Evolutionary conservation across 148 eudicot species (phyloP).

Genomic region (Vaccinium corymbosum): DNA sequence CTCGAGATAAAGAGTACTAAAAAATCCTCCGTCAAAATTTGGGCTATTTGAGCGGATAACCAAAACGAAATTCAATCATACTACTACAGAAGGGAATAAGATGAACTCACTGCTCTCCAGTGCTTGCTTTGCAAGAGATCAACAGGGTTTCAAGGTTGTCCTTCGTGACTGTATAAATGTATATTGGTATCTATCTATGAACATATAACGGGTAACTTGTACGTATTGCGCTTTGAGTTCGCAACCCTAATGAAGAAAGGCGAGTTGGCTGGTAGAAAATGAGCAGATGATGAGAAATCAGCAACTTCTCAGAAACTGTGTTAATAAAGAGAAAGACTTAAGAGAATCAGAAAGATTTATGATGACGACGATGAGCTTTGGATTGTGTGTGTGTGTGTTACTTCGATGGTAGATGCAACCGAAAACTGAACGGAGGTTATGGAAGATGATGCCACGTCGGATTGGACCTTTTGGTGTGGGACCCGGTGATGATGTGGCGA

Average conservation of each 20-base stretch:
- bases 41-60: not conserved
- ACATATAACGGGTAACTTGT: not conserved
- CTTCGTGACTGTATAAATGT: not conserved
- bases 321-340: not conserved
- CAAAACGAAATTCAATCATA: not conserved
- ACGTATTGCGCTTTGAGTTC: not conserved
- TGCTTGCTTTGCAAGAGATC: not conserved
- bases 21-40: not conserved
- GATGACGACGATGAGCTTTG: not conserved
- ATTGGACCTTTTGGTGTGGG: not conserved
- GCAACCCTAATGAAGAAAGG: not conserved
- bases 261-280: not conserved
- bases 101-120: slow-evolving; percentile 2
- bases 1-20: too few species aligned
- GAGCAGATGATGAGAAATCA: not conserved
- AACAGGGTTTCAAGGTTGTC: not conserved
- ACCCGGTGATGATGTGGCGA: not conserved
- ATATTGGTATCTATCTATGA: not conserved
- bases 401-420: not conserved
- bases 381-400: not conserved
- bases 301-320: not conserved
- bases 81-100: not conserved
- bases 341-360: not conserved
- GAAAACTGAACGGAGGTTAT: not conserved
- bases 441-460: not conserved